phyloP scores from a whole-genome alignment of 768 basidiomycete species.

The Termitomyces sp. region DNA sequence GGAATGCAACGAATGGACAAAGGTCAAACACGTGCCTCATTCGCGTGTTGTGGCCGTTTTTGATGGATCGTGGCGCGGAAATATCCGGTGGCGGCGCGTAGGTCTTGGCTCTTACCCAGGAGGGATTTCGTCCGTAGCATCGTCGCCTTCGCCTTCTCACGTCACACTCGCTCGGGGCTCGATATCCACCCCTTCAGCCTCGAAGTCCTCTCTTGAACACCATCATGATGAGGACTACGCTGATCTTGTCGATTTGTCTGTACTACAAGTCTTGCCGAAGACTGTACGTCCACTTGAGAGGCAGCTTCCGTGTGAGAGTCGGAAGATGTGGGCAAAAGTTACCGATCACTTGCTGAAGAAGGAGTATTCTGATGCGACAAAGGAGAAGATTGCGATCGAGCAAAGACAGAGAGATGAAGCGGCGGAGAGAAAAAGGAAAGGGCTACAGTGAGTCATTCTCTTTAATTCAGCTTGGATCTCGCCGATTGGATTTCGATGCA shows the following conservation, averaged over 20 bases:
- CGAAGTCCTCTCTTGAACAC: slow-evolving; percentile 36
- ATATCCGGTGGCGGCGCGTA: slow-evolving; percentile 72
- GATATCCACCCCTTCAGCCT: slow-evolving; percentile 31
- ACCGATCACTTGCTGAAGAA: slow-evolving; percentile 71
- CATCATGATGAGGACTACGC: slow-evolving; percentile 48
- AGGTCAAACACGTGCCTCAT: slow-evolving; percentile 85
- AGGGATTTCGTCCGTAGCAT: slow-evolving; percentile 34
- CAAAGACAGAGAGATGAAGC: slow-evolving; percentile 90
- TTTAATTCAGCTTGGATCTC: background rate
- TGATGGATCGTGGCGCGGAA: slow-evolving; percentile 85
- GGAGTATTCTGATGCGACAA: slow-evolving; percentile 88
- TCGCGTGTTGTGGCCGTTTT: slow-evolving; percentile 72
- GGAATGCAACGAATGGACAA: slow-evolving; percentile 68
- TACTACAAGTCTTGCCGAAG: slow-evolving; percentile 74
- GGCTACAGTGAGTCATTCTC: slow-evolving; percentile 56
- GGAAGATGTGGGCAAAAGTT: slow-evolving; percentile 83
- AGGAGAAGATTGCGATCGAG: slow-evolving; percentile 87
- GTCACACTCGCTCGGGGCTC: slow-evolving; percentile 30
- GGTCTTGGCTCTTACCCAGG: slow-evolving; percentile 38
- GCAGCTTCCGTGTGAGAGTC: slow-evolving; percentile 78
- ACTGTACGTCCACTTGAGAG: slow-evolving; percentile 72
- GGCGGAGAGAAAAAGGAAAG: slow-evolving; percentile 79
- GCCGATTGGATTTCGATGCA: slow-evolving; percentile 15
- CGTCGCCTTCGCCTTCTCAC: slow-evolving; percentile 44
- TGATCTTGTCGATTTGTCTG: slow-evolving; percentile 72